Base-by-base conservation (phyloP, 768 basidiomycete genomes). In the Lactarius sp. region DNA sequence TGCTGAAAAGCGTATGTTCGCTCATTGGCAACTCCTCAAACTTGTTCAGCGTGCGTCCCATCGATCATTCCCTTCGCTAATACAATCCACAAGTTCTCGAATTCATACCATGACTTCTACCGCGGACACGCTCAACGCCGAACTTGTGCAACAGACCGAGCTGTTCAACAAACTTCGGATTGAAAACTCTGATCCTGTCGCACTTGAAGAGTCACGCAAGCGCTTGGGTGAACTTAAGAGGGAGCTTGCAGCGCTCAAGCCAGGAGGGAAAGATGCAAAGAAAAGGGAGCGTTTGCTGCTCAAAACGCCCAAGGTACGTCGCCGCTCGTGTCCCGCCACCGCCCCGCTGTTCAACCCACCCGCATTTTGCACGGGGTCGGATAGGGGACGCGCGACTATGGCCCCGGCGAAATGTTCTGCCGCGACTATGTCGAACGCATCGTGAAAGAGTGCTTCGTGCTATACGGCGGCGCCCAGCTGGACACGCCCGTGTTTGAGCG, bases 401-500 rank as follows among this genome's bases (percentile, higher is more conserved):
- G 90, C 49, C 92, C 96, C 18, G 83, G 81, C 16, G 94, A 98
- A 73, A 96, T 95, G 84, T 86, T 89, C 74, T 88, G 96, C 68
- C 87, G 96, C 52, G 88, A 90, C 67, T 85, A 90, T 76, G 88
- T 98, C 70, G 95, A 98, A 72, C 81, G 83, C 49, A 90, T 86
- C 59, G 88, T 99, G 70, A 90, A 91, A 72, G 85, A 88, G 2
- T 85, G 86, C 61, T 99, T 98, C 75, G 85, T 91, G 52, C 83
- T 85, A 6, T 96, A 88, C 71, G 97, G 97, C 13, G 97, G 88
- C 7, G 82, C 85, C 58, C 93, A 91, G 65, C 91, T 99, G 59
- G 97, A 99, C 75, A 99, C 97, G 2, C 97, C 97, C 58, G 95
- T 98, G 6, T 98, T 99, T 70, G 97, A 98, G 76, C 86, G 96